These are phyloP conservation scores for Helichrysum umbraculigerum DNA, from an alignment of 129 eudicot genomes.

Conservation along the genomic window DNA sequence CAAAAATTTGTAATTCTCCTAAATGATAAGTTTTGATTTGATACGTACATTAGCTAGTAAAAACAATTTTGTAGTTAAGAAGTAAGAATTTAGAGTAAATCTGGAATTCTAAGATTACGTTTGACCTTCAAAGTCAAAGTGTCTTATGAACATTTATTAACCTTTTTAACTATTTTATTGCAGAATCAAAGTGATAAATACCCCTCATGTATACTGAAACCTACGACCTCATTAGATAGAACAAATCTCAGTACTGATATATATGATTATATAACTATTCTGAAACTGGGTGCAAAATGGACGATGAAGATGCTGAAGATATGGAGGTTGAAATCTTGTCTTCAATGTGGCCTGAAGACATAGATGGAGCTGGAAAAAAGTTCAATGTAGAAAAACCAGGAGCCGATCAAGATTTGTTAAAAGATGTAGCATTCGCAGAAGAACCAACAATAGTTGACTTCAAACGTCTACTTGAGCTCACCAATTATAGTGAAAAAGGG, in stretches of 20 bases:
- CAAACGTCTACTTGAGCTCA: constrained; percentile 63
- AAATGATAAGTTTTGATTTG: neutral
- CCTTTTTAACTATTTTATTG: constrained; percentile 21
- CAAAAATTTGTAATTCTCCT: neutral
- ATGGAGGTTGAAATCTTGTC: constrained; percentile 75
- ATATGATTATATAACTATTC: constrained; percentile 29
- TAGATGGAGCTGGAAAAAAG: constrained; percentile 74
- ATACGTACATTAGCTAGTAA: neutral
- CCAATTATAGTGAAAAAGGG: constrained; percentile 79
- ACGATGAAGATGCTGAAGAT: constrained; percentile 52
- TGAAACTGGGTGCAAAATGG: constrained; percentile 38
- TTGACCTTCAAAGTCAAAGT: constrained; percentile 26
- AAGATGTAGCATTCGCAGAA: constrained; percentile 54
- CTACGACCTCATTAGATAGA: constrained; percentile 11
- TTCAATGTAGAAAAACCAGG: constrained; percentile 72
- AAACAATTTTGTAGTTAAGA: neutral
- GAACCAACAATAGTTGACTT: constrained; percentile 69
- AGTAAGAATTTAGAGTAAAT: neutral
- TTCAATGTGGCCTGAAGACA: constrained; percentile 96
- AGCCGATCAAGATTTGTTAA: constrained; percentile 63
- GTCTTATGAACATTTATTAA: constrained; percentile 4
- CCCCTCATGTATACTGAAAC: constrained; percentile 11
- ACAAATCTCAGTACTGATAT: constrained; percentile 14
- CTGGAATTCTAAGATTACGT: neutral
- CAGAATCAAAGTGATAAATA: constrained; percentile 20